A percentile compares a stretch with the other conserved stretches of the same genome.
Evolutionary conservation across 208 protist species (phyloP).

Genomic region (Trypanosoma avium): DNA sequence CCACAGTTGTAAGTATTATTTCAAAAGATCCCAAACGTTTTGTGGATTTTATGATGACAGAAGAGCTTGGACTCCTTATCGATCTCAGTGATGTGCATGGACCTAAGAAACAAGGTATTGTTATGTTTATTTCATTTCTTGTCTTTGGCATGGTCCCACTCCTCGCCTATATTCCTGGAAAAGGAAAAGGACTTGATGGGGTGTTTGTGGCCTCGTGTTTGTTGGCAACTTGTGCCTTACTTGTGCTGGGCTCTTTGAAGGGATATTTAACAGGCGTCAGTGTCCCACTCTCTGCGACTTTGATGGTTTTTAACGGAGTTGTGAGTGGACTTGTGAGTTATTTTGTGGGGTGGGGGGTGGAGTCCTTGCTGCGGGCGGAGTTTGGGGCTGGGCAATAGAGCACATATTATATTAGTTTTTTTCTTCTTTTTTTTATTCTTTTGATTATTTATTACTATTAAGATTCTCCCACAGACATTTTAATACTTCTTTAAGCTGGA

Average conservation of each 20-base stretch:
- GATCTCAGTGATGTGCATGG: constrained; percentile 76
- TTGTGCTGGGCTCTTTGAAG: constrained; percentile 86
- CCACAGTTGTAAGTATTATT: constrained; percentile 91
- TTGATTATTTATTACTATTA: neutral
- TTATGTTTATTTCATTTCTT: constrained; percentile 94
- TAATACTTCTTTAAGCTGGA: no score
- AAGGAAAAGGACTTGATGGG: constrained; percentile 65
- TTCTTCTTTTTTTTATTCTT: neutral
- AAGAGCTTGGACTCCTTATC: constrained; percentile 90
- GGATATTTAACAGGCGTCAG: constrained; percentile 77
- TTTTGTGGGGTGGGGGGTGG: constrained; percentile 64
- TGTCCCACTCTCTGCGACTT: constrained; percentile 55
- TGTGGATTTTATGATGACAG: constrained; percentile 95
- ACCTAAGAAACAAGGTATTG: constrained; percentile 86
- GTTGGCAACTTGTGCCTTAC: constrained; percentile 73
- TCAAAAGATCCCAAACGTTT: constrained; percentile 93
- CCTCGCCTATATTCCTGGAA: constrained; percentile 75
- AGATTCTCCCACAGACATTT: no score
- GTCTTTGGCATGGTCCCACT: constrained; percentile 92
- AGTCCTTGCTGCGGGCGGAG: constrained; percentile 45
- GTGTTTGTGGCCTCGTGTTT: constrained; percentile 81
- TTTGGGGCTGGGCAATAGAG: constrained; percentile 5
- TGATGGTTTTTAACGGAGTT: constrained; percentile 88
- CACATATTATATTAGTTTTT: neutral
- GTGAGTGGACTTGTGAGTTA: constrained; percentile 87